phyloP scores from a whole-genome alignment of 2,329 filamentous ascomycete genomes.

The Gyromitra esculenta region DNA sequence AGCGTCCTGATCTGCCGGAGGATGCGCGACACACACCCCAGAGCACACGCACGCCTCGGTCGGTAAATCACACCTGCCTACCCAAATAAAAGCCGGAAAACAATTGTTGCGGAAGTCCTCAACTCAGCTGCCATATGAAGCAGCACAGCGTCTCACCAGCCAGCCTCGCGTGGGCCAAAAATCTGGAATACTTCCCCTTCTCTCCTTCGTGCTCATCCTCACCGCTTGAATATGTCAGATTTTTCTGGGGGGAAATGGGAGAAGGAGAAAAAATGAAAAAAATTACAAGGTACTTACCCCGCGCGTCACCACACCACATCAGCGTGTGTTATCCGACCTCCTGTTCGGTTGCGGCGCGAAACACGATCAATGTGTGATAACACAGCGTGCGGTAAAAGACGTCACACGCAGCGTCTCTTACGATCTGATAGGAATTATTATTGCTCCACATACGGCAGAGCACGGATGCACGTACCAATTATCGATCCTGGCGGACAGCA shows the following conservation, averaged over 20 bases:
- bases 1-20: constrained; percentile 43
- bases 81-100: constrained; percentile 29
- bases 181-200: constrained; percentile 20
- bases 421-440: constrained; percentile 44
- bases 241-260: constrained; percentile 17
- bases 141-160: constrained; percentile 43
- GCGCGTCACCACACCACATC: constrained; percentile 49
- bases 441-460: constrained; percentile 29
- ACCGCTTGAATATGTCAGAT: constrained; percentile 4
- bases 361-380: constrained; percentile 32
- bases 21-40: constrained; percentile 37
- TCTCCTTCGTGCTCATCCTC: constrained; percentile 9
- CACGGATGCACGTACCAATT: constrained; percentile 48
- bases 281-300: constrained; percentile 44
- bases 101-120: constrained; percentile 11
- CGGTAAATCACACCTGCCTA: constrained; percentile 28
- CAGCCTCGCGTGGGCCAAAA: constrained; percentile 25
- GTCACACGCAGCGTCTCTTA: constrained; percentile 49
- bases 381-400: constrained; percentile 46
- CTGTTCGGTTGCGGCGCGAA: constrained; percentile 45
- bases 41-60: constrained; percentile 19
- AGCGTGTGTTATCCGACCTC: constrained; percentile 50
- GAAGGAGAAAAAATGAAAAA: constrained; percentile 13
- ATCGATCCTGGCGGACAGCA: constrained; percentile 31
- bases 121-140: constrained; percentile 45